Evolutionary conservation across 1,139 yeast species (phyloP).

Genomic region (Meyerozyma sp.): DNA sequence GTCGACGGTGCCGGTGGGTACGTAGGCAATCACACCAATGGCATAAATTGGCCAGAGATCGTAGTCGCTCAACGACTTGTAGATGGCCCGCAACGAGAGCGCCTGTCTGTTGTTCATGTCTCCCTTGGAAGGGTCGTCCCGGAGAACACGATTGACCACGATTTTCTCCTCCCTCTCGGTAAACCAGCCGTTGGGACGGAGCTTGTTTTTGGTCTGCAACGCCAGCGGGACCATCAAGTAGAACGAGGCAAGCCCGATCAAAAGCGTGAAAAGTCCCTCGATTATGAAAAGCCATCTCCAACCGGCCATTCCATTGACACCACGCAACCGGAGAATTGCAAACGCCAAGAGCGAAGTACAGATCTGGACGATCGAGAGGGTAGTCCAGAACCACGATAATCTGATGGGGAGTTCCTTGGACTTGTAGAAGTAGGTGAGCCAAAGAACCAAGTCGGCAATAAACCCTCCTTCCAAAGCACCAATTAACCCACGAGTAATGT

Average conservation of each 20-base stretch:
- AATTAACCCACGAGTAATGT: slow-evolving; percentile 38
- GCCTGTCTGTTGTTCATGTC: slow-evolving; percentile 7
- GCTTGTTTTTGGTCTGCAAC: background rate
- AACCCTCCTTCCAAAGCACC: slow-evolving; percentile 55
- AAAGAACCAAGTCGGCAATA: slow-evolving; percentile 48
- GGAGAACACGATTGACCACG: slow-evolving; percentile 14
- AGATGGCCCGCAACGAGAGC: background rate
- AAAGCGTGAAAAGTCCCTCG: slow-evolving; percentile 9
- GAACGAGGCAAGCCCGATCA: slow-evolving; percentile 13
- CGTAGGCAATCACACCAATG: slow-evolving; percentile 12
- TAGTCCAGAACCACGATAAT: slow-evolving; percentile 46
- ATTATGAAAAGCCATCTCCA: slow-evolving; percentile 11
- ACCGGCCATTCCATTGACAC: slow-evolving; percentile 23
- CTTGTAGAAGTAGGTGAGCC: slow-evolving; percentile 54
- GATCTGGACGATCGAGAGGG: slow-evolving; percentile 36
- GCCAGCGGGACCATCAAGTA: slow-evolving; percentile 7
- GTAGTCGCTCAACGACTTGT: slow-evolving; percentile 8
- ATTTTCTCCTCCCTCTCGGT: slow-evolving; percentile 14
- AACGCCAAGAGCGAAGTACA: slow-evolving; percentile 39
- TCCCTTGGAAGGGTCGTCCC: slow-evolving; percentile 16
- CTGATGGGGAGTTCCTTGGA: slow-evolving; percentile 45
- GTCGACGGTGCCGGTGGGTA: slow-evolving; percentile 6
- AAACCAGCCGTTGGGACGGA: slow-evolving; percentile 13
- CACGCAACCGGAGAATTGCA: slow-evolving; percentile 39
- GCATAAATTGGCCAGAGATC: slow-evolving; percentile 16